Conservation (phyloP, 2,329 filamentous ascomycete species). For the Septoria petroselini region DNA sequence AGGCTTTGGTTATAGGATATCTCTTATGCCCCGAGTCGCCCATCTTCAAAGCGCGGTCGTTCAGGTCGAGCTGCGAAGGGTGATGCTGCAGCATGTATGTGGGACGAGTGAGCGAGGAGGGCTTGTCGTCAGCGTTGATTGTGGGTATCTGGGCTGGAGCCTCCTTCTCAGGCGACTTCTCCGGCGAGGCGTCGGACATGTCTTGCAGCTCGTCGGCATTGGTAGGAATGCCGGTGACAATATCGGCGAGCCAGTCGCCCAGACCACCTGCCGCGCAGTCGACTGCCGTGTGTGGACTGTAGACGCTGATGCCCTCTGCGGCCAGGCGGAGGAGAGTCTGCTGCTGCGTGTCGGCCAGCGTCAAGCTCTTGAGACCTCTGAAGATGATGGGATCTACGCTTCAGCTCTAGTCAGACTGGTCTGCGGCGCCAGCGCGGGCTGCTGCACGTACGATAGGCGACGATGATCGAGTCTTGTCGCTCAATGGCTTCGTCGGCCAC, state of each 20-base stretch:
- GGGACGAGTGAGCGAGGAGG: constrained; percentile 40
- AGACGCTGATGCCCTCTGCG: constrained; percentile 83
- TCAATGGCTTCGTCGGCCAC: constrained; percentile 88
- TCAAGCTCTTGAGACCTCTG: constrained; percentile 83
- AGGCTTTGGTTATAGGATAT: constrained; percentile 52
- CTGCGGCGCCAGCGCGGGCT: neutral
- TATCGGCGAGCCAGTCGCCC: constrained; percentile 90
- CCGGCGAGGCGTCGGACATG: constrained; percentile 15
- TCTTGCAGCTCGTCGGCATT: constrained; percentile 24
- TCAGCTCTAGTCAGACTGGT: constrained; percentile 31
- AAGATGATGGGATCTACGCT: constrained; percentile 89
- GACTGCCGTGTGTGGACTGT: constrained; percentile 91
- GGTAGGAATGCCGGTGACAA: constrained; percentile 61
- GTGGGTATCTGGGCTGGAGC: constrained; percentile 13
- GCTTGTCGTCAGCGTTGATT: constrained; percentile 37
- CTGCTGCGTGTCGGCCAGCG: constrained; percentile 80
- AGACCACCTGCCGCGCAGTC: constrained; percentile 82
- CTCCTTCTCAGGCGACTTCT: constrained; percentile 15
- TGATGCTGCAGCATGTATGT: constrained; percentile 48
- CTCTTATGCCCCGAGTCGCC: constrained; percentile 50
- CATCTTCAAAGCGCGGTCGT: constrained; percentile 38
- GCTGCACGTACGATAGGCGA: constrained; percentile 73
- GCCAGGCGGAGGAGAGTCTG: constrained; percentile 76
- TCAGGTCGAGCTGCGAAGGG: constrained; percentile 45
- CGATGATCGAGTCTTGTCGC: constrained; percentile 70